phyloP scores from a whole-genome alignment of 2,329 filamentous ascomycete species.

The Ophiosphaerella herpotricha region DNA sequence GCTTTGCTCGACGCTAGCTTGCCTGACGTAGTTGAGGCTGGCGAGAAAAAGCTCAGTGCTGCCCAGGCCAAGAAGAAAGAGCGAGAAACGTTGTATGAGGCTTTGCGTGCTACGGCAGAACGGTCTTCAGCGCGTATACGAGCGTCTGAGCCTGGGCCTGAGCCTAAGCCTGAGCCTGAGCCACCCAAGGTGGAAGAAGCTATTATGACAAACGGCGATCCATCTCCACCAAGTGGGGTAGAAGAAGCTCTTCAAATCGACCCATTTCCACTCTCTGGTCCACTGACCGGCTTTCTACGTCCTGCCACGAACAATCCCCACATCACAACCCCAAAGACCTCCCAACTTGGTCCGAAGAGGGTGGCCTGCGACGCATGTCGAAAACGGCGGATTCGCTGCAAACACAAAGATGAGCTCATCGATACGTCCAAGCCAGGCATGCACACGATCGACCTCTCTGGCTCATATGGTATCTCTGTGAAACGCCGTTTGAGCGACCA shows the following conservation, averaged over 20 bases:
- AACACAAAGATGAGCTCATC: slow-evolving; percentile 62
- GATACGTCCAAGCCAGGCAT: slow-evolving; percentile 37
- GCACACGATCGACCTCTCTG: slow-evolving; percentile 38
- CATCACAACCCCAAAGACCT: slow-evolving; percentile 59
- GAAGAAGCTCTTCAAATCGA: slow-evolving; percentile 19
- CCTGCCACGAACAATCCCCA: slow-evolving; percentile 43
- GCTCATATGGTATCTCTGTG: slow-evolving; percentile 38
- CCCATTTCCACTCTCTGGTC: slow-evolving; percentile 17
- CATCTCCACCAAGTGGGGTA: slow-evolving; percentile 15
- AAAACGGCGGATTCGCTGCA: slow-evolving; percentile 65
- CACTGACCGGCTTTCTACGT: slow-evolving; percentile 43
- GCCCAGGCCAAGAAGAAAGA: slow-evolving; percentile 62
- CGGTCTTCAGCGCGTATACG: slow-evolving; percentile 46
- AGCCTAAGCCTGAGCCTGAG: not conserved
- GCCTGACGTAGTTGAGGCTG: slow-evolving; percentile 43
- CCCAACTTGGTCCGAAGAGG: slow-evolving; percentile 63
- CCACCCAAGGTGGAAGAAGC: not conserved
- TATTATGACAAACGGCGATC: slow-evolving; percentile 2
- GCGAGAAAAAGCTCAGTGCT: slow-evolving; percentile 60
- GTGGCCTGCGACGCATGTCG: slow-evolving; percentile 67
- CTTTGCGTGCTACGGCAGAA: slow-evolving; percentile 51
- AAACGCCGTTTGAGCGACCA: slow-evolving; percentile 41
- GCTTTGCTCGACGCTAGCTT: slow-evolving; percentile 62
- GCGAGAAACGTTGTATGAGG: slow-evolving; percentile 54
- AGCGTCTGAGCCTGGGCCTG: slow-evolving; percentile 16